A percentile compares a stretch with the other conserved stretches of the same genome.
phyloP scores from a whole-genome alignment of 1,284 basidiomycete species.

The Termitomyces sp. region DNA sequence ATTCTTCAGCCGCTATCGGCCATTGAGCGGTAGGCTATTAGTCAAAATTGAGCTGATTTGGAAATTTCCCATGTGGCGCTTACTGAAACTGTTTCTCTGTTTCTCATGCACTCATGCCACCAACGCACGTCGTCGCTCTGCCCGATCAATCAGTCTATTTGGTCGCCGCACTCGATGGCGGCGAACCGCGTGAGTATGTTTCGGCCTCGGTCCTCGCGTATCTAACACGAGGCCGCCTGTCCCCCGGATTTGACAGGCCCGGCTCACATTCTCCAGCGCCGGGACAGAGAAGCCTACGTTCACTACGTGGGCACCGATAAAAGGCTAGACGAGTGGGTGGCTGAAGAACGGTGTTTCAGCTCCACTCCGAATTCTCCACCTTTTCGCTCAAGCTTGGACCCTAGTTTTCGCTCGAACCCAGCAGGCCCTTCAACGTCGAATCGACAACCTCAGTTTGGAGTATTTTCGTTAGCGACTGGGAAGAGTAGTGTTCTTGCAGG shows the following conservation, averaged over 20 bases:
- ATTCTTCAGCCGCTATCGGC: not conserved
- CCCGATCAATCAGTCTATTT: constrained; percentile 28
- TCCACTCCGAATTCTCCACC: not conserved
- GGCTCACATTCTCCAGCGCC: constrained; percentile 46
- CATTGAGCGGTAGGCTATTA: not conserved
- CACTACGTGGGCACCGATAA: constrained; percentile 70
- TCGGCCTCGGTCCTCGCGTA: constrained; percentile 1
- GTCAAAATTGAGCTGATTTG: not conserved
- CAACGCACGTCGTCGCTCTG: constrained; percentile 30
- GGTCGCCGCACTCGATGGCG: constrained; percentile 36
- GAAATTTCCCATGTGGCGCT: constrained; percentile 4
- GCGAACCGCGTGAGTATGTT: constrained; percentile 39
- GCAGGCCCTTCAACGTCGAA: not conserved
- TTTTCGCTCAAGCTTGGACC: not conserved
- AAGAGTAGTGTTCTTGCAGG: not conserved
- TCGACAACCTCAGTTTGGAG: constrained; percentile 6
- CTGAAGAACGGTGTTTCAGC: constrained; percentile 33
- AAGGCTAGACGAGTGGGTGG: constrained; percentile 73
- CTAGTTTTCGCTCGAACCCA: not conserved
- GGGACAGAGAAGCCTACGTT: constrained; percentile 56
- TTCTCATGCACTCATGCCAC: constrained; percentile 26
- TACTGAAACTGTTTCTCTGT: not conserved
- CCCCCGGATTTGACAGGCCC: constrained; percentile 33
- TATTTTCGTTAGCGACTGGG: constrained; percentile 2
- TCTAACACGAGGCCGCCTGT: constrained; percentile 12